A percentile compares a stretch with the other conserved stretches of the same genome.
These are phyloP conservation scores for Botryotinia convoluta DNA, from an alignment of 2,329 filamentous ascomycete species.

Conservation along the genomic window DNA sequence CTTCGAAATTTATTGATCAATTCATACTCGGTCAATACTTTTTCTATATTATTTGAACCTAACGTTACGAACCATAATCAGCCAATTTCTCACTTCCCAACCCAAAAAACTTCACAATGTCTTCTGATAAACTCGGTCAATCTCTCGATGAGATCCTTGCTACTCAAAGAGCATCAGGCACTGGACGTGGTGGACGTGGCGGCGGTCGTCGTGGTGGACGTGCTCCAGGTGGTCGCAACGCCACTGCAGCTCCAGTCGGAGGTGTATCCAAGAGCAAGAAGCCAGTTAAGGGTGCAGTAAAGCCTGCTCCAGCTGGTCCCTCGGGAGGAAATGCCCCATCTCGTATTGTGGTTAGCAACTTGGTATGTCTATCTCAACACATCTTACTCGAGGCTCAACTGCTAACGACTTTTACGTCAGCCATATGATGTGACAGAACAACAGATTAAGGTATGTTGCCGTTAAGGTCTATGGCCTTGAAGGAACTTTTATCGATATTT, in stretches of 20 bases:
- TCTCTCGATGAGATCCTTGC: slow-evolving; percentile 96
- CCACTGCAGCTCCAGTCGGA: slow-evolving; percentile 66
- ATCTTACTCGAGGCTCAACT: neutral
- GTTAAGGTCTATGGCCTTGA: slow-evolving; percentile 66
- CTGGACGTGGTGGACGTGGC: slow-evolving; percentile 41
- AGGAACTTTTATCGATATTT: slow-evolving; percentile 70
- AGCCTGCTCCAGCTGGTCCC: slow-evolving; percentile 64
- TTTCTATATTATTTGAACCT: slow-evolving; percentile 36
- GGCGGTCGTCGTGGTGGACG: slow-evolving; percentile 48
- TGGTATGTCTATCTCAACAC: slow-evolving; percentile 61
- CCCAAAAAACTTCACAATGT: slow-evolving; percentile 59
- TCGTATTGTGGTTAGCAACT: slow-evolving; percentile 79
- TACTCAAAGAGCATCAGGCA: slow-evolving; percentile 44
- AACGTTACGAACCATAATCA: slow-evolving; percentile 33
- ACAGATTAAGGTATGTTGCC: slow-evolving; percentile 99
- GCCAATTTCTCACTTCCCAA: slow-evolving; percentile 30
- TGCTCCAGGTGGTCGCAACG: slow-evolving; percentile 40
- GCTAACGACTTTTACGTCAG: slow-evolving; percentile 46
- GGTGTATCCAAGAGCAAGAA: slow-evolving; percentile 78
- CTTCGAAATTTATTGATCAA: slow-evolving; percentile 27
- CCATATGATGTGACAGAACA: slow-evolving; percentile 93
- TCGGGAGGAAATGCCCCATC: slow-evolving; percentile 68
- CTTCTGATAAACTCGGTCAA: slow-evolving; percentile 92
- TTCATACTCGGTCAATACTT: slow-evolving; percentile 28
- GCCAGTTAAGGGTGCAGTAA: slow-evolving; percentile 56